Base-by-base conservation (phyloP, 352 stramenopile species). In the Lagenidium sp. region DNA sequence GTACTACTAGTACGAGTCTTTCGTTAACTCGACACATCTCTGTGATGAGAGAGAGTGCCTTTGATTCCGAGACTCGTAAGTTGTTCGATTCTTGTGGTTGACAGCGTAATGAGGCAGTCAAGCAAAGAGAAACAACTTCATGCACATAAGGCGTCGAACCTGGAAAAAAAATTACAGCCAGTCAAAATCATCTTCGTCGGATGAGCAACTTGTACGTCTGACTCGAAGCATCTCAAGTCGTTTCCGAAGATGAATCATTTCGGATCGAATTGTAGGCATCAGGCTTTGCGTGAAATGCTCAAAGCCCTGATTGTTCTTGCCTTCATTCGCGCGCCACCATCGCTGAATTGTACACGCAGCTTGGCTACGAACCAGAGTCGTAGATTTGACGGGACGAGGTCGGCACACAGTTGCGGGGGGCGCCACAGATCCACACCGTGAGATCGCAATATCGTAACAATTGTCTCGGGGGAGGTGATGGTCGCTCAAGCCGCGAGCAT, bases 231-330 rank as follows among this genome's bases (percentile, higher is more conserved):
- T 43, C 4, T 52, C 50, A 6, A 60, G 47, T 13, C 56, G 56
- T 45, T 57, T 31, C 10, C 51, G 56, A 20, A 65, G 42, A 25
- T 48, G 13, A 15, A 24, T 30, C 56, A 65, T 65, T 36, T 65
- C 41, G 34, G 37, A 47, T n/a, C 56, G 57, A 36, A 65, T 57
- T 5, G 40, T 53, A 2, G 57, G 57, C 52, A 61, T 65, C 16
- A 61, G 44, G 28, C 52, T 65, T 16, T 58, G 37, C 45, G 41
- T 57, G 18, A 55, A 30, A 2, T 20, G 29, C 35, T 61, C 57
- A 35, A 57, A 65, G 15, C 35, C 11, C n/a, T n/a, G n/a, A n/a
- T n/a, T n/a, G n/a, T n/a, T n/a, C n/a, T n/a, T n/a, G n/a, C n/a
- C n/a, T n/a, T n/a, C n/a, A n/a, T n/a, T n/a, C n/a, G n/a, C n/a